A percentile compares a stretch with the other conserved stretches of the same genome.
phyloP scores from a whole-genome alignment of 495 filamentous ascomycete genomes.

The Aspergillus diversus region DNA sequence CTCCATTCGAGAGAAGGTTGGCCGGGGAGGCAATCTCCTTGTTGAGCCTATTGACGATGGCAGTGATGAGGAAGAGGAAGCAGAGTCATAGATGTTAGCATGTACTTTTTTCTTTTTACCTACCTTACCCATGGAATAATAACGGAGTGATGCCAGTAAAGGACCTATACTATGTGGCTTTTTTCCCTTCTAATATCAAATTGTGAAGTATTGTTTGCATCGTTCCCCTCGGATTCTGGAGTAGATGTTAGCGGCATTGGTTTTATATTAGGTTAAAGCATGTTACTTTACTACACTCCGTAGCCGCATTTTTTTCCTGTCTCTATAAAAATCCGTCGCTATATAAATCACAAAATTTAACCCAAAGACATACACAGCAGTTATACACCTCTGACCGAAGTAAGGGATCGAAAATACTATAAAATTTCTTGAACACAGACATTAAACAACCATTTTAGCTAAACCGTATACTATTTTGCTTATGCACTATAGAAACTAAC shows the following conservation, averaged over 20 bases:
- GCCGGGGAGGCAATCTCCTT: slow-evolving; percentile 83
- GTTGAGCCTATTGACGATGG: slow-evolving; percentile 71
- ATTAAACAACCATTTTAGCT: no score
- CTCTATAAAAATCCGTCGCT: no score
- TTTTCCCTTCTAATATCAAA: neutral
- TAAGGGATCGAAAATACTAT: no score
- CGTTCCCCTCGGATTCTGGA: neutral
- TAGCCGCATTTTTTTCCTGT: neutral
- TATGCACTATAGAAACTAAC: no score
- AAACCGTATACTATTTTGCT: no score
- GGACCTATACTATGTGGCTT: neutral
- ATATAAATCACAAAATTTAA: no score
- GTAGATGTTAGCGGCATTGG: neutral
- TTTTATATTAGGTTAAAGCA: neutral
- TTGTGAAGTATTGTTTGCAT: neutral
- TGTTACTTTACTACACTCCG: slow-evolving; percentile 3
- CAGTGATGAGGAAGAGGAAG: slow-evolving; percentile 52
- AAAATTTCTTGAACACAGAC: no score
- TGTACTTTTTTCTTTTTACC: neutral
- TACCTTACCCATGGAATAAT: neutral
- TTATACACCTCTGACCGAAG: no score
- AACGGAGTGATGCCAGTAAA: neutral
- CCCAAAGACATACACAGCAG: no score
- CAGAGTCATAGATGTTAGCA: slow-evolving; percentile 7
- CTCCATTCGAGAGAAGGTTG: slow-evolving; percentile 71